Evolutionary conservation across 345 rosid species (phyloP), one percentile per base, ranked within the genome.

Genomic region (Rhodamnia rubescens): DNA sequence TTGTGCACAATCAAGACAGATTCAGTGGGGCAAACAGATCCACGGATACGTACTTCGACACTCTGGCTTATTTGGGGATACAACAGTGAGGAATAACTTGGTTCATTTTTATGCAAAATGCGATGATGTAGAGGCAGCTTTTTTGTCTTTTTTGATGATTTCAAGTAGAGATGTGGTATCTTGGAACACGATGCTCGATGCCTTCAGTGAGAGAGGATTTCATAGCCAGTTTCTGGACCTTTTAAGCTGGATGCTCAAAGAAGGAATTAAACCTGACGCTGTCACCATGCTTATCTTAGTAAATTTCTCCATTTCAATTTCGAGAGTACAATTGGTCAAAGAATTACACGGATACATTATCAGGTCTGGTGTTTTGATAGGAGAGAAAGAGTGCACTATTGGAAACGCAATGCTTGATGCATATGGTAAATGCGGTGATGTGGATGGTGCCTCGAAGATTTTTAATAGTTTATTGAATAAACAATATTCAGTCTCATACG

Each of bases 291-390:
- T 92, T 86, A 88, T 89, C 84, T 81, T 89, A 51, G 74, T 93
- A 80, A 94, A 81, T 49, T 89, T 87, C 78, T 91, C 89, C 84
- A 81, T 85, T 53, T 54, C 82, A 59, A 22, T 86, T 58, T 87
- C 84, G 61, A 90, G 88, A 85, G 78, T 87, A 64, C 82, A 87
- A 58, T 90, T 89, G 84, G 92, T 95, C 58, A 96, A 93, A 89
- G 99, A 95, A 90, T 89, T 90, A 44, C 99, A 96, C 86, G 86
- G 95, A 89, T 96, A 91, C 85, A 88, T 93, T 85, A 85, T 96
- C 83, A 93, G 91, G 92, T 82, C 88, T 58, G 90, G 91, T 84
- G 83, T 93, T 84, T 86, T 93, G 75, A 74, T 54, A 5, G 88
- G 85, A 87, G 88, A 91, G 85, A 83, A 40, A 56, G 92, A 90